phyloP scores from a whole-genome alignment of 345 rosid genomes.

The Aquilaria sinensis region DNA sequence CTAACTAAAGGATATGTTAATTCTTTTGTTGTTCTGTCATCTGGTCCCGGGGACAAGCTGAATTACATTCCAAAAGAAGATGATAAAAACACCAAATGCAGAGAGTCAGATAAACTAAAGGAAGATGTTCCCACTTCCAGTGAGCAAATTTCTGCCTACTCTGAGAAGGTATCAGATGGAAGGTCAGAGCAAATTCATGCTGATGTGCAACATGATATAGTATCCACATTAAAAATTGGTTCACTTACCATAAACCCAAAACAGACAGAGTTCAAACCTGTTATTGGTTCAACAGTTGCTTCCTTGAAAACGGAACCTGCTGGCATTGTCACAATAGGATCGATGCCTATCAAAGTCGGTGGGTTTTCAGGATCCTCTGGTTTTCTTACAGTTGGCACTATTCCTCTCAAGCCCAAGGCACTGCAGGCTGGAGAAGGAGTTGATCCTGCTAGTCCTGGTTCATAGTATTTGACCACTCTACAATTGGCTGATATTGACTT shows the following conservation, averaged over 20 bases:
- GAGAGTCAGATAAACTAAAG: slow-evolving; percentile 14
- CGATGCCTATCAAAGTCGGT: slow-evolving; percentile 64
- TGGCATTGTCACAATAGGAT: slow-evolving; percentile 54
- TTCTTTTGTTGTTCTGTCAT: slow-evolving; percentile 33
- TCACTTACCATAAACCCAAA: slow-evolving; percentile 32
- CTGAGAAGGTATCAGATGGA: slow-evolving; percentile 13
- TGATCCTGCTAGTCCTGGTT: slow-evolving; percentile 12
- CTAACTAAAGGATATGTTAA: slow-evolving; percentile 33
- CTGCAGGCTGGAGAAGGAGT: slow-evolving; percentile 29
- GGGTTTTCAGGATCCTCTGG: slow-evolving; percentile 40
- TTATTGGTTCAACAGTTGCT: slow-evolving; percentile 12
- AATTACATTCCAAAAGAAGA: slow-evolving; percentile 18
- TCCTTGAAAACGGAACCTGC: slow-evolving; percentile 10
- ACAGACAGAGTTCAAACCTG: slow-evolving; percentile 14
- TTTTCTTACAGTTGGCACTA: slow-evolving; percentile 48
- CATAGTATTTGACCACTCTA: slow-evolving; percentile 4
- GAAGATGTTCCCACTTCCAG: slow-evolving; percentile 13
- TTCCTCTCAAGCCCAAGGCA: slow-evolving; percentile 54
- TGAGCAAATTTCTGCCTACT: slow-evolving; percentile 13
- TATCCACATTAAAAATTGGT: slow-evolving; percentile 23
- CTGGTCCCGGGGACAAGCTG: slow-evolving; percentile 36
- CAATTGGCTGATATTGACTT: slow-evolving; percentile 9
- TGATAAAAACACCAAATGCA: slow-evolving; percentile 12
- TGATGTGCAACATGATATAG: slow-evolving; percentile 16
- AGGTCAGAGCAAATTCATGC: slow-evolving; percentile 12